phyloP scores from a whole-genome alignment of 768 basidiomycete genomes.

The Suillus occidentalis region DNA sequence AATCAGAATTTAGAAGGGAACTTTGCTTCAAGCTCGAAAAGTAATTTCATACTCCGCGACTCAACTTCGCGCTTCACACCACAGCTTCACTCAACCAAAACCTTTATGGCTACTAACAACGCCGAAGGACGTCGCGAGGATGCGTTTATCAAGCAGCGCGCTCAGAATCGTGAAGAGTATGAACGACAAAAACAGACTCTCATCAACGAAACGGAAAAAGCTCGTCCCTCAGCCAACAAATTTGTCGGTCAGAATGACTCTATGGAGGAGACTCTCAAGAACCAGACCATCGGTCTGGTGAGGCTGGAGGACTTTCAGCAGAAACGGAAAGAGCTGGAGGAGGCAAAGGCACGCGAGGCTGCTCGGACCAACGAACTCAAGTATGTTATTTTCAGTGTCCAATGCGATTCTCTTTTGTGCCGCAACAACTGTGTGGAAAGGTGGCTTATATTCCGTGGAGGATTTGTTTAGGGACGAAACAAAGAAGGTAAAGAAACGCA shows the following conservation, averaged over 20 bases:
- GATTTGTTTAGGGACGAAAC: conserved; percentile 83
- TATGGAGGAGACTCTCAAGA: conserved; percentile 90
- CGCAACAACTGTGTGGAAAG: conserved; percentile 25
- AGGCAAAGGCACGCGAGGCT: conserved; percentile 87
- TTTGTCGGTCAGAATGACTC: conserved; percentile 95
- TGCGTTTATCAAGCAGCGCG: conserved; percentile 81
- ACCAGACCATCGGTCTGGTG: conserved; percentile 89
- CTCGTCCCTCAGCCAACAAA: conserved; percentile 80
- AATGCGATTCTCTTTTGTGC: conserved; percentile 18
- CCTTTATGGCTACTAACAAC: conserved; percentile 69
- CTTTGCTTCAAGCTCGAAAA: conserved; percentile 7
- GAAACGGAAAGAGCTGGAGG: conserved; percentile 83
- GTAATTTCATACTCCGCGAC: conserved; percentile 27
- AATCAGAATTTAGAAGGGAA: not conserved
- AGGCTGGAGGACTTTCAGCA: conserved; percentile 92
- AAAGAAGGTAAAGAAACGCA: conserved; percentile 89
- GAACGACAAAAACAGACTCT: conserved; percentile 79
- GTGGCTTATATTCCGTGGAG: conserved; percentile 79
- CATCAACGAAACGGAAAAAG: conserved; percentile 89
- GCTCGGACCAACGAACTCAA: conserved; percentile 82
- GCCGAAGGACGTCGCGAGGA: conserved; percentile 86
- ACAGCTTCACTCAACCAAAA: conserved; percentile 12
- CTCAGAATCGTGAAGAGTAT: conserved; percentile 75
- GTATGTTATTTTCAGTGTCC: conserved; percentile 55
- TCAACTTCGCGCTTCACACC: conserved; percentile 10